These are phyloP conservation scores for Apiotrichum veenhuisii DNA, from an alignment of 1,284 basidiomycete genomes.

Conservation along the genomic window DNA sequence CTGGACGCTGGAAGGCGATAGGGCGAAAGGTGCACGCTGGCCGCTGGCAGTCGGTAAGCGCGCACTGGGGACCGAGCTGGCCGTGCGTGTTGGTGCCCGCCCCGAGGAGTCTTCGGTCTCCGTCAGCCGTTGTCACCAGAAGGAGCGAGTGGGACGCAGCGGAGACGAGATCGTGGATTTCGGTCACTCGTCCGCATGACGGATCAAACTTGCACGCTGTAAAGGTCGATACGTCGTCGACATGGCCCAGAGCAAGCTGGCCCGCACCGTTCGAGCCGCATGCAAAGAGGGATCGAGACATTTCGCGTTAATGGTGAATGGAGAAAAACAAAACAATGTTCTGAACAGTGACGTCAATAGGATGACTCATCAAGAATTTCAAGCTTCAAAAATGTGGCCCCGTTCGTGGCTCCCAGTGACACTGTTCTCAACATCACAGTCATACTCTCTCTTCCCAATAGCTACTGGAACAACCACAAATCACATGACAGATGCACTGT, in stretches of 20 bases:
- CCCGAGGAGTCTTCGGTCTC: constrained; percentile 25
- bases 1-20: constrained; percentile 18
- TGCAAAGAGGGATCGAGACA: constrained; percentile 49
- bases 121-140: constrained; percentile 15
- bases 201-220: constrained; percentile 49
- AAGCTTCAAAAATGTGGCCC: no score
- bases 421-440: background rate
- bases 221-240: constrained; percentile 61
- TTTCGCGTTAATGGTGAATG: background rate
- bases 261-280: constrained; percentile 74
- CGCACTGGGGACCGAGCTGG: constrained; percentile 39
- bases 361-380: no score
- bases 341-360: background rate
- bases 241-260: constrained; percentile 62
- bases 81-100: constrained; percentile 43
- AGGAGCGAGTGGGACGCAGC: constrained; percentile 37
- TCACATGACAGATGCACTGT: background rate
- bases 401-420: no score
- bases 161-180: constrained; percentile 35
- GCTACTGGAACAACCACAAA: background rate
- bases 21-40: constrained; percentile 28
- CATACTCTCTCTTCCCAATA: background rate
- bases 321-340: background rate
- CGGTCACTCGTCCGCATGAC: constrained; percentile 8
- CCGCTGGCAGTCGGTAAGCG: constrained; percentile 20